phyloP scores from a whole-genome alignment of 805 yeast species.

The Pichia scutulata region DNA sequence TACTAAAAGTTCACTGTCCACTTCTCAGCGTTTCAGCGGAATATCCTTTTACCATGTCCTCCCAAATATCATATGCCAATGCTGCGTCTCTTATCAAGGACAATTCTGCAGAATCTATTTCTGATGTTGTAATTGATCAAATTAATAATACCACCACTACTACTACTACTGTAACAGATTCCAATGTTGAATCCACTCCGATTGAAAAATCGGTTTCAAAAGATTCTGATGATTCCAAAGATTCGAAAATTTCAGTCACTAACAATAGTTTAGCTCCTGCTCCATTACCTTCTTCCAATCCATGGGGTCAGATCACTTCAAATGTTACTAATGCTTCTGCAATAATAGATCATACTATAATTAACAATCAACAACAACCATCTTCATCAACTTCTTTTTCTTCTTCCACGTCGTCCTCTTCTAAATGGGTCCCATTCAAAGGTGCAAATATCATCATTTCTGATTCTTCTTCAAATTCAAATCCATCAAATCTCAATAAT shows the following conservation, averaged over 20 bases:
- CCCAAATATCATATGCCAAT: constrained; percentile 27
- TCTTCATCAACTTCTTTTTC: constrained; percentile 11
- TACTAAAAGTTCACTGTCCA: background rate
- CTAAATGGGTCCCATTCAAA: constrained; percentile 67
- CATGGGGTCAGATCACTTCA: constrained; percentile 42
- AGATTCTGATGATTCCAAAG: background rate
- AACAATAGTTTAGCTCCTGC: constrained; percentile 42
- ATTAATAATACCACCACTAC: background rate
- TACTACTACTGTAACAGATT: background rate
- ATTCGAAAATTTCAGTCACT: background rate
- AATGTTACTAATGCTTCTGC: constrained; percentile 16
- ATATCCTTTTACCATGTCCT: background rate
- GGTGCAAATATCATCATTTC: constrained; percentile 41
- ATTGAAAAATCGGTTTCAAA: background rate
- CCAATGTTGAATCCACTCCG: background rate
- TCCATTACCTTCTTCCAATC: constrained; percentile 53
- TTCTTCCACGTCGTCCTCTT: constrained; percentile 23
- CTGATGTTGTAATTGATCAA: background rate
- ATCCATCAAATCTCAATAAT: background rate
- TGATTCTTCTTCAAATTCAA: constrained; percentile 2
- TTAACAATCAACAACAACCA: background rate
- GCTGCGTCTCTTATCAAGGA: constrained; percentile 18
- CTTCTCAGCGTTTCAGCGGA: background rate
- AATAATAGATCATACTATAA: background rate
- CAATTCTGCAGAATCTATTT: background rate